Percentiles rank a stretch among this genome's conserved stretches.
These are phyloP conservation scores for Epichloe elymi DNA, from an alignment of 2,329 filamentous ascomycete species.

Conservation along the genomic window DNA sequence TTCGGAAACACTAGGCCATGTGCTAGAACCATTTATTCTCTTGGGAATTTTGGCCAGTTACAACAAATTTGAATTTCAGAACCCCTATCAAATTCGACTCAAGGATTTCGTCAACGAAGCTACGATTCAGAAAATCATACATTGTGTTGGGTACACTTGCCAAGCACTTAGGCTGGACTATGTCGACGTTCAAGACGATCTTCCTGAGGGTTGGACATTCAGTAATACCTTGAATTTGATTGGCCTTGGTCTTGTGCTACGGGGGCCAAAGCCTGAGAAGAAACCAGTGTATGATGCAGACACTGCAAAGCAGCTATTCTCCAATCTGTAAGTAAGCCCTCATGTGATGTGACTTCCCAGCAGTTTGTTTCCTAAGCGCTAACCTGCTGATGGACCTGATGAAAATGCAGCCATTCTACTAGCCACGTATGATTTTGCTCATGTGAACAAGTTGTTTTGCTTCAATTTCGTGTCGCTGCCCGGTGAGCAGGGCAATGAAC, in stretches of 20 bases:
- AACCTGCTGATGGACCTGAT: conserved; percentile 47
- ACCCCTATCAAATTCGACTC: conserved; percentile 82
- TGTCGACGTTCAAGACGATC: conserved; percentile 75
- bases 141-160: conserved; percentile 62
- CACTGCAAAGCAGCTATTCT: conserved; percentile 70
- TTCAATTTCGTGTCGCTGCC: conserved; percentile 61
- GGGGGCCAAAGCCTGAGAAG: conserved; percentile 50
- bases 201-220: conserved; percentile 80
- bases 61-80: conserved; percentile 98
- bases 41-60: conserved; percentile 87
- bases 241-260: conserved; percentile 63
- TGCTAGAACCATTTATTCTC: conserved; percentile 65
- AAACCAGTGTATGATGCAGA: conserved; percentile 54
- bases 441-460: conserved; percentile 92
- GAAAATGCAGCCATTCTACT: conserved; percentile 69
- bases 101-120: conserved; percentile 92
- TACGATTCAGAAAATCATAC: conserved; percentile 71
- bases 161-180: conserved; percentile 58
- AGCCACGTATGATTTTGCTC: conserved; percentile 81
- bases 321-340: conserved; percentile 50
- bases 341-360: neutral
- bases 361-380: neutral
- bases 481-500: conserved; percentile 51
- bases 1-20: conserved; percentile 47
- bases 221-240: conserved; percentile 71